Conservation (phyloP, 202 grass and related monocot species). For the Elaeis oleifera region DNA sequence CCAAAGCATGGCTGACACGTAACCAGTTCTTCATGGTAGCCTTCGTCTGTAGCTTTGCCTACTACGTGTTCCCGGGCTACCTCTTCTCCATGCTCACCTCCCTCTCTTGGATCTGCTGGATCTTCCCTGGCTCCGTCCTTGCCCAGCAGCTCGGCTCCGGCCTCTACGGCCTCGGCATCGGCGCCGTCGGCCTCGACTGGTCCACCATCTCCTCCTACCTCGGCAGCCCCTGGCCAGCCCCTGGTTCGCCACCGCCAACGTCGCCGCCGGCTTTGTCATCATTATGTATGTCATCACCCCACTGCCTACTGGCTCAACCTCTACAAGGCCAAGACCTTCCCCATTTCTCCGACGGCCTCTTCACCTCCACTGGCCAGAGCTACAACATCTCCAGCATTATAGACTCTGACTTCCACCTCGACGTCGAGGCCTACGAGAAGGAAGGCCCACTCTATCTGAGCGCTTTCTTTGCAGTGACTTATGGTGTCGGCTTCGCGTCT, state of each 20-base stretch:
- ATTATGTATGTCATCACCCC: conserved; percentile 67
- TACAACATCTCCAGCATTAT: conserved; percentile 86
- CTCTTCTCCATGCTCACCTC: conserved; percentile 96
- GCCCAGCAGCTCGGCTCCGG: conserved; percentile 85
- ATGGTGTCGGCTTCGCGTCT: conserved; percentile 76
- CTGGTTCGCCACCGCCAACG: conserved; percentile 84
- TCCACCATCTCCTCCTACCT: conserved; percentile 73
- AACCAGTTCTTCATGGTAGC: conserved; percentile 90
- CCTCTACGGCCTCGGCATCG: conserved; percentile 62
- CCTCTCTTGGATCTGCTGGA: conserved; percentile 88
- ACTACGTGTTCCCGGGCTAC: conserved; percentile 77
- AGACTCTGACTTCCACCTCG: conserved; percentile 62
- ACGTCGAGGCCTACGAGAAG: conserved; percentile 57
- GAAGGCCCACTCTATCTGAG: conserved; percentile 67
- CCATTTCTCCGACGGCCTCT: conserved; percentile 80
- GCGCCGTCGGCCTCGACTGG: conserved; percentile 78
- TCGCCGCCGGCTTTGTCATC: conserved; percentile 69
- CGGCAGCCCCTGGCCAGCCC: conserved; percentile 86
- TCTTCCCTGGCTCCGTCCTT: conserved; percentile 55
- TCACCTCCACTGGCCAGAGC: conserved; percentile 41
- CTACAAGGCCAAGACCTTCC: conserved; percentile 67
- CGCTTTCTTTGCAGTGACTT: conserved; percentile 73
- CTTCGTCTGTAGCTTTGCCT: conserved; percentile 72
- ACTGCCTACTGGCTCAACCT: conserved; percentile 65
- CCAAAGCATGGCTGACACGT: conserved; percentile 48